These are phyloP conservation scores for Suillus fuscotomentosus DNA, from an alignment of 768 basidiomycete species.

Conservation along the genomic window DNA sequence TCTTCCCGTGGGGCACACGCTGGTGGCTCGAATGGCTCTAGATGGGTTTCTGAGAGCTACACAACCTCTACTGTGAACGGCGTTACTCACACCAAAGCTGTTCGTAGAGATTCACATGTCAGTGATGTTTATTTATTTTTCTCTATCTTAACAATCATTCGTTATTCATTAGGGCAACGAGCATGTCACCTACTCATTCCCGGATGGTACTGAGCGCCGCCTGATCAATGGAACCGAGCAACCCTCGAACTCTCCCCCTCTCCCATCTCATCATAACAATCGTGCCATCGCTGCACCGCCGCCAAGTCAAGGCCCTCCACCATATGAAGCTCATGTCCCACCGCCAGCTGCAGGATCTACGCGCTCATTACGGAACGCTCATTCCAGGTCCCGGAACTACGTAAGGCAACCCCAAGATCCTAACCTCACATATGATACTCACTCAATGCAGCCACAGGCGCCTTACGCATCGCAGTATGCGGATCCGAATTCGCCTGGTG, in stretches of 20 bases:
- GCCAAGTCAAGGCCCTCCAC: constrained; percentile 10
- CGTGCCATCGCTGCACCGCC: not conserved
- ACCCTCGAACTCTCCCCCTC: constrained; percentile 12
- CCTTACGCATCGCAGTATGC: not conserved
- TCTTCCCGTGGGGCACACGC: not conserved
- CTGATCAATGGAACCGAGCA: constrained; percentile 69
- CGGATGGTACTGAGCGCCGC: constrained; percentile 64
- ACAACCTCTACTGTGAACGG: constrained; percentile 63
- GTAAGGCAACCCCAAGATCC: not conserved
- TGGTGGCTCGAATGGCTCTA: constrained; percentile 24
- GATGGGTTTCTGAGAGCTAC: constrained; percentile 57
- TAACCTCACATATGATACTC: not conserved
- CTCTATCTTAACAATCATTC: constrained; percentile 7
- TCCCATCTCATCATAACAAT: constrained; percentile 12
- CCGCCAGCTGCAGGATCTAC: not conserved
- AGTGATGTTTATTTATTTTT: constrained; percentile 21
- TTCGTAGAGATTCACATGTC: constrained; percentile 58
- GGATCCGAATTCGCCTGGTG: not conserved
- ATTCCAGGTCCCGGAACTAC: not conserved
- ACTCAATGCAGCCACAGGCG: not conserved
- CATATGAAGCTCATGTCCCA: constrained; percentile 17
- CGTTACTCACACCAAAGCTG: constrained; percentile 57
- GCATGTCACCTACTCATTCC: constrained; percentile 61
- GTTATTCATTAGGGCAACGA: constrained; percentile 61
- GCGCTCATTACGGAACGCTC: not conserved